These are phyloP conservation scores for Cyclotella atomus DNA, from an alignment of 108 stramenopile genomes.

Conservation along the genomic window DNA sequence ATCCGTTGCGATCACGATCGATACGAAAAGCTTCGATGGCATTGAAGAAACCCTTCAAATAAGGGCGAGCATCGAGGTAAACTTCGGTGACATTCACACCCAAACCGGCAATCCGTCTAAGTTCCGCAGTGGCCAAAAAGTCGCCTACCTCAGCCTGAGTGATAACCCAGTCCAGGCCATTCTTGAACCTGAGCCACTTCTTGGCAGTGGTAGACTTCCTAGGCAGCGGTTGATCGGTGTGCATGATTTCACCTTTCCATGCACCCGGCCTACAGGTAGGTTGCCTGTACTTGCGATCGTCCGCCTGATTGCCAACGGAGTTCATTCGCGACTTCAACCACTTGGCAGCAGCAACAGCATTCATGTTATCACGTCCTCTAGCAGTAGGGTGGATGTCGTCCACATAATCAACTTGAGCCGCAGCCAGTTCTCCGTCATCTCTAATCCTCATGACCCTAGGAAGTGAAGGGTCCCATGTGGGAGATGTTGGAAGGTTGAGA, in stretches of 20 bases:
- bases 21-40: neutral
- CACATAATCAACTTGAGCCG: too few relatives aligned
- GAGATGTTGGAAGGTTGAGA: neutral
- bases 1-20: conserved; percentile 5
- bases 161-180: neutral
- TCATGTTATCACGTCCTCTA: neutral
- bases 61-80: neutral
- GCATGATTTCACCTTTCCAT: neutral
- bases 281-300: neutral
- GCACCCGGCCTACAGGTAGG: neutral
- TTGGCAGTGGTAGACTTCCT: neutral
- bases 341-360: neutral
- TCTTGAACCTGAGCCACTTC: conserved; percentile 5
- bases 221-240: neutral
- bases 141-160: neutral
- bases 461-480: neutral
- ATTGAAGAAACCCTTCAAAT: conserved; percentile 14
- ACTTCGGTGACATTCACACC: conserved; percentile 14
- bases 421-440: too few relatives aligned
- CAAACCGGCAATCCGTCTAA: neutral
- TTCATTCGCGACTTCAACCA: neutral
- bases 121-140: neutral
- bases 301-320: neutral
- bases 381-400: neutral
- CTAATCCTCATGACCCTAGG: neutral